Conservation (phyloP, 345 rosid species). For the Excoecaria cochinchinensis region DNA sequence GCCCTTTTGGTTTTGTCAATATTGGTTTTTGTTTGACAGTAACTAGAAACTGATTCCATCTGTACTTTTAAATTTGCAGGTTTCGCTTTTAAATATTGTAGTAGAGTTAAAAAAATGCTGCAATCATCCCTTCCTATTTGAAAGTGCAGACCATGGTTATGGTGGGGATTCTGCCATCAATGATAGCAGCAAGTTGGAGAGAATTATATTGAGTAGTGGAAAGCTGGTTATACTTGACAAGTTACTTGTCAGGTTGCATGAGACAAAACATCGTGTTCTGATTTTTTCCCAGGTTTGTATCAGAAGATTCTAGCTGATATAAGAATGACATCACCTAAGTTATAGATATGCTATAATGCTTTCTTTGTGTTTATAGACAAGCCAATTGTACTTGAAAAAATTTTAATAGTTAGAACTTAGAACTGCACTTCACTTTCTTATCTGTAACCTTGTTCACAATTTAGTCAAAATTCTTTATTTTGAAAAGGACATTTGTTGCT, state of each 20-base stretch:
- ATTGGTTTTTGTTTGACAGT: not conserved
- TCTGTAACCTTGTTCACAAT: not conserved
- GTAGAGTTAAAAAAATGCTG: constrained; percentile 99
- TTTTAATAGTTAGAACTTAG: not conserved
- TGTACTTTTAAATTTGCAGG: constrained; percentile 41
- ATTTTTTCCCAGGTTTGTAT: constrained; percentile 91
- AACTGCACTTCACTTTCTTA: not conserved
- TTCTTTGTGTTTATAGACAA: not conserved
- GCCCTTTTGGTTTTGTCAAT: not conserved
- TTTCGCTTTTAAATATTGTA: constrained; percentile 95
- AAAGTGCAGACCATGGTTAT: constrained; percentile 99
- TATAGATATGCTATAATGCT: constrained; percentile 13
- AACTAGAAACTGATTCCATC: not conserved
- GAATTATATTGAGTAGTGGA: constrained; percentile 92
- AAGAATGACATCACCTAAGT: not conserved
- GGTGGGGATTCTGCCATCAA: constrained; percentile 67
- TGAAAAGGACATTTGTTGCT: not conserved
- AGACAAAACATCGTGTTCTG: constrained; percentile 96
- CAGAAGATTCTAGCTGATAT: not conserved
- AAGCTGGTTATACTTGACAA: constrained; percentile 98
- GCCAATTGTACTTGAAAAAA: not conserved
- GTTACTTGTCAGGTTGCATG: constrained; percentile 85
- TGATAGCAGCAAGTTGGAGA: constrained; percentile 83
- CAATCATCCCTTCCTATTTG: constrained; percentile 98
- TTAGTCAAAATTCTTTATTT: not conserved